Evolutionary conservation across 768 basidiomycete species (phyloP).

Genomic region (Lyophyllum shimeji): DNA sequence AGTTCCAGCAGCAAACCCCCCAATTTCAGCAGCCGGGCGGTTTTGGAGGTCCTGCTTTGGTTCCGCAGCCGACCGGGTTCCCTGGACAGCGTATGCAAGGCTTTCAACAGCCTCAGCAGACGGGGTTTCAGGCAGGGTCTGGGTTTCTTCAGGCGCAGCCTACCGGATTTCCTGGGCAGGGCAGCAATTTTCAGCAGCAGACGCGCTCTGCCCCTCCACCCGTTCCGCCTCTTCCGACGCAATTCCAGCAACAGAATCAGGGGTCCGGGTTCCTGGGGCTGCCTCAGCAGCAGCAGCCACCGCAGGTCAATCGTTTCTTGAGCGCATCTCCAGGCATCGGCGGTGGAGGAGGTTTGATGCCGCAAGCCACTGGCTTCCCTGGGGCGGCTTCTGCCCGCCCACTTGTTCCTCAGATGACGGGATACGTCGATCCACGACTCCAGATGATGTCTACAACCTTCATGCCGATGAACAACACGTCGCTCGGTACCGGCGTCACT

Average conservation of each 20-base stretch:
- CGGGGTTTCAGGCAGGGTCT: conserved; percentile 43
- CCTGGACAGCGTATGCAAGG: conserved; percentile 39
- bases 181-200: conserved; percentile 40
- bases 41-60: conserved; percentile 40
- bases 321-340: conserved; percentile 54
- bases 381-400: conserved; percentile 36
- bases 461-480: conserved; percentile 74
- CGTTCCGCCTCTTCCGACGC: conserved; percentile 61
- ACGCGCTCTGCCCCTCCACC: conserved; percentile 54
- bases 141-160: conserved; percentile 52
- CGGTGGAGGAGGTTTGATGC: conserved; percentile 34
- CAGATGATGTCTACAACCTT: conserved; percentile 91
- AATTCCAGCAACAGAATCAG: conserved; percentile 56
- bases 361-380: conserved; percentile 63
- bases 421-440: conserved; percentile 79
- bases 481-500: conserved; percentile 51
- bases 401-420: conserved; percentile 74
- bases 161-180: conserved; percentile 46
- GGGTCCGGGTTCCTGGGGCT: conserved; percentile 37
- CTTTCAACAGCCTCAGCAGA: conserved; percentile 63
- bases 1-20: conserved; percentile 24
- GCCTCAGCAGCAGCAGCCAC: conserved; percentile 39
- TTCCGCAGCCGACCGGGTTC: conserved; percentile 65
- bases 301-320: conserved; percentile 49
- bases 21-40: conserved; percentile 29